These are phyloP conservation scores for Ceratobasidium sp. DNA, from an alignment of 1,284 basidiomycete genomes.

Conservation along the genomic window DNA sequence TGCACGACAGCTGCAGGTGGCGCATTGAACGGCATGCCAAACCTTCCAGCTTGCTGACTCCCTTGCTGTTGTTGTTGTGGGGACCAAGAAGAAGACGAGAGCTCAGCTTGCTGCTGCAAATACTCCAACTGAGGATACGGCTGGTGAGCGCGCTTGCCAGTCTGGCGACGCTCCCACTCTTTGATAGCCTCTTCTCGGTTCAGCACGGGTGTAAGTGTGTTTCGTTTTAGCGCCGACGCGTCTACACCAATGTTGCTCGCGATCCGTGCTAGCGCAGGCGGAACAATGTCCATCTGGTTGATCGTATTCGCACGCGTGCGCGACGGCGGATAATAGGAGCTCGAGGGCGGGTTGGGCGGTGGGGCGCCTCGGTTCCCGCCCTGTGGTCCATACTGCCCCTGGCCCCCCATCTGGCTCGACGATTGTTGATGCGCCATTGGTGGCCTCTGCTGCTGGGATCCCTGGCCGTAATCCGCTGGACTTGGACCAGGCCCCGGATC, in stretches of 20 bases:
- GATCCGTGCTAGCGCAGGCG: slow-evolving; percentile 86
- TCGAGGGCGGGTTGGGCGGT: slow-evolving; percentile 55
- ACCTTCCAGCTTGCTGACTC: slow-evolving; percentile 58
- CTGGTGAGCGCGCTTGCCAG: slow-evolving; percentile 64
- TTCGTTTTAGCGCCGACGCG: slow-evolving; percentile 74
- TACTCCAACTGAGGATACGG: slow-evolving; percentile 88
- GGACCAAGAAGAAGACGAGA: slow-evolving; percentile 67
- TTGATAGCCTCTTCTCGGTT: slow-evolving; percentile 89
- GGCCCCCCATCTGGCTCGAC: slow-evolving; percentile 50
- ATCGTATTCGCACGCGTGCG: slow-evolving; percentile 87
- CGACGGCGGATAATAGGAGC: slow-evolving; percentile 72
- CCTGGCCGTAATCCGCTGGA: slow-evolving; percentile 8
- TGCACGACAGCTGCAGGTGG: slow-evolving; percentile 52
- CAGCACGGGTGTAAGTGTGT: slow-evolving; percentile 84
- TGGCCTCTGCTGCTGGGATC: slow-evolving; percentile 17
- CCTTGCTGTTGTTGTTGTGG: neutral
- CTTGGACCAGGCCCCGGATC: slow-evolving; percentile 38
- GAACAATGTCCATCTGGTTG: slow-evolving; percentile 85
- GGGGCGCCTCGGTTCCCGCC: slow-evolving; percentile 38
- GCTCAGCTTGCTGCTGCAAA: slow-evolving; percentile 90
- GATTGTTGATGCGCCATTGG: slow-evolving; percentile 46
- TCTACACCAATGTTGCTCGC: slow-evolving; percentile 86
- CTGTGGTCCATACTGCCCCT: slow-evolving; percentile 37
- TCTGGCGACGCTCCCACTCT: slow-evolving; percentile 86
- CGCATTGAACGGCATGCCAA: slow-evolving; percentile 73